Percentiles rank a stretch among this genome's conserved stretches.
These are phyloP conservation scores for Fusarium subtropicale DNA, from an alignment of 2,329 filamentous ascomycete genomes.

Conservation along the genomic window DNA sequence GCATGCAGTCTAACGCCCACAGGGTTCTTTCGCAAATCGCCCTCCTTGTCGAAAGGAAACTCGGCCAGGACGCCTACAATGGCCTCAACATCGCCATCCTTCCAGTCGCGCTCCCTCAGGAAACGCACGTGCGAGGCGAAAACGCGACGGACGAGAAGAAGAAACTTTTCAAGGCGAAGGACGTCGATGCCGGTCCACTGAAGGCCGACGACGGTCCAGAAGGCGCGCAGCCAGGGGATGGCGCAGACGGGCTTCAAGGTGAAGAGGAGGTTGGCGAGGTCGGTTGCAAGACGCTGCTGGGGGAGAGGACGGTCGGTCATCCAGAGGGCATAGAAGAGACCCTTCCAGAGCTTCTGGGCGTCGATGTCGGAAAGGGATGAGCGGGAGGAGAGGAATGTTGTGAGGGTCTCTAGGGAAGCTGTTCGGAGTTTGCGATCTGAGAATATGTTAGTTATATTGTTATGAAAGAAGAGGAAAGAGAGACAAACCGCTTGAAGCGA, in stretches of 20 bases:
- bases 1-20: conserved; percentile 89
- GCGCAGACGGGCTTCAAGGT: conserved; percentile 63
- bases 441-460: conserved; percentile 5
- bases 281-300: conserved; percentile 83
- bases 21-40: conserved; percentile 71
- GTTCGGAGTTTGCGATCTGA: conserved; percentile 82
- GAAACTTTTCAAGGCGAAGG: conserved; percentile 90
- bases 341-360: conserved; percentile 91
- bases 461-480: neutral
- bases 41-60: conserved; percentile 52
- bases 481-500: conserved; percentile 82
- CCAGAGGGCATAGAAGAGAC: conserved; percentile 92
- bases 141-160: conserved; percentile 84
- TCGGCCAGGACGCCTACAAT: conserved; percentile 47
- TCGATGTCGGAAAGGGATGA: conserved; percentile 73
- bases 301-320: conserved; percentile 91
- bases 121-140: conserved; percentile 75
- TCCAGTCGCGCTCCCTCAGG: conserved; percentile 52
- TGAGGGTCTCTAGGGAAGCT: conserved; percentile 80
- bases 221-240: conserved; percentile 67
- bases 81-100: conserved; percentile 47
- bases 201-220: conserved; percentile 76
- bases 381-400: conserved; percentile 77
- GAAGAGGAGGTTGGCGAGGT: conserved; percentile 76
- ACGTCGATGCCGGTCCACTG: conserved; percentile 82